Conservation (phyloP, 352 stramenopile genomes). For the Phytophthora sansomeana region DNA sequence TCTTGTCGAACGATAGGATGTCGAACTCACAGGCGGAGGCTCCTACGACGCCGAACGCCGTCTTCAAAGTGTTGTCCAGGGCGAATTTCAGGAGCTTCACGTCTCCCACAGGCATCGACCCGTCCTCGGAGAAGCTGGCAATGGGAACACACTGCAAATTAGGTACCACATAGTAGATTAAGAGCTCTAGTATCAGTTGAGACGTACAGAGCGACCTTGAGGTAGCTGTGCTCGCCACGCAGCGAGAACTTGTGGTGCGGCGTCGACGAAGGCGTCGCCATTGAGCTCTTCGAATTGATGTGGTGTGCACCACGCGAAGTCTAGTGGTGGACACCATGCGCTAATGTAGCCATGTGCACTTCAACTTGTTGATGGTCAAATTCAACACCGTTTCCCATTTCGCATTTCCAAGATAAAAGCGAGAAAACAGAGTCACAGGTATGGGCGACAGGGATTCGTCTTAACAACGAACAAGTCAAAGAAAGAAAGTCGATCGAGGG, state of each 20-base stretch:
- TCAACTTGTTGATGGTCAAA: conserved; percentile 6
- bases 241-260: conserved; percentile 85
- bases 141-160: not conserved
- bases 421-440: no score
- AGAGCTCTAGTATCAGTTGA: not conserved
- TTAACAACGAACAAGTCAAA: no score
- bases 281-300: not conserved
- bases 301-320: conserved; percentile 1
- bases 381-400: no score
- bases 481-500: no score
- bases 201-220: conserved; percentile 78
- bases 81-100: conserved; percentile 77
- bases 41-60: conserved; percentile 71
- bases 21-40: conserved; percentile 73
- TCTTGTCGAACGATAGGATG: conserved; percentile 56
- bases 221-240: conserved; percentile 50
- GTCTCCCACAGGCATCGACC: conserved; percentile 45
- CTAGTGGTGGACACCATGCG: not conserved
- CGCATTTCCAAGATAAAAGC: not conserved
- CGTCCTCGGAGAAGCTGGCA: conserved; percentile 66
- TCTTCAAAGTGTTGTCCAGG: conserved; percentile 75
- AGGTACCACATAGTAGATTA: not conserved
- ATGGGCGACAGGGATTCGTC: no score
- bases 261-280: conserved; percentile 4
- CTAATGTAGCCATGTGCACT: conserved; percentile 4